Evolutionary conservation across 1,284 basidiomycete species (phyloP), one percentile per base, ranked within the genome.

Genomic region (Tylopilus sp.): DNA sequence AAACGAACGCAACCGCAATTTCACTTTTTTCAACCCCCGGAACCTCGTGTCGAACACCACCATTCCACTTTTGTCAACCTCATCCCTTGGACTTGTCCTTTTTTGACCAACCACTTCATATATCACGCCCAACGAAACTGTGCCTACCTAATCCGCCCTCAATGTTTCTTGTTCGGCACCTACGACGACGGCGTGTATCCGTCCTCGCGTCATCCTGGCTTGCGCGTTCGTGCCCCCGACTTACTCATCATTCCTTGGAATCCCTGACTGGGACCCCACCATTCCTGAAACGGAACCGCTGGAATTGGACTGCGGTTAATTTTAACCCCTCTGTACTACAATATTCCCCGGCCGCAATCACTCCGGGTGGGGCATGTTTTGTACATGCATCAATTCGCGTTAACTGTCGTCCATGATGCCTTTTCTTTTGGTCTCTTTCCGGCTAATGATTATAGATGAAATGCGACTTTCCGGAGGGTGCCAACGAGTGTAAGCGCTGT

Each of bases 401-500:
- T 49, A 12, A 37, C 44, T 48, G 50, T 53, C 56, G 38, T 31
- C 24, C 10, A 45, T 48, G 38, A 24, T 51, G 56, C 50, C 21
- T 24, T 52, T 57, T n/a, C 54, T 37, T 44, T 49, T 40, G 42
- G 3, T 48, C 21, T 42, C n/a, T 42, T 40, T 48, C 57, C 55
- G 56, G 55, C 36, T 21, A 39, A 52, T 26, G 35, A 42, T 26
- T 33, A 60, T 57, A 89, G 85, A 89, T 89, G 86, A 87, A 83
- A 73, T 89, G 87, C 68, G 82, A 82, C 58, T 88, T 88, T 63
- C 82, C 82, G 40, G 72, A 72, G 56, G 73, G 76, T 54, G 81
- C 83, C 46, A 82, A 81, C 63, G 80, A 82, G 31, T 89, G 85
- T 69, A 82, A 77, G 62, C 77, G 86, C 49, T 89, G 87, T 68